Conservation (phyloP, 2,329 filamentous ascomycete genomes). For the Aspergillus persii region DNA sequence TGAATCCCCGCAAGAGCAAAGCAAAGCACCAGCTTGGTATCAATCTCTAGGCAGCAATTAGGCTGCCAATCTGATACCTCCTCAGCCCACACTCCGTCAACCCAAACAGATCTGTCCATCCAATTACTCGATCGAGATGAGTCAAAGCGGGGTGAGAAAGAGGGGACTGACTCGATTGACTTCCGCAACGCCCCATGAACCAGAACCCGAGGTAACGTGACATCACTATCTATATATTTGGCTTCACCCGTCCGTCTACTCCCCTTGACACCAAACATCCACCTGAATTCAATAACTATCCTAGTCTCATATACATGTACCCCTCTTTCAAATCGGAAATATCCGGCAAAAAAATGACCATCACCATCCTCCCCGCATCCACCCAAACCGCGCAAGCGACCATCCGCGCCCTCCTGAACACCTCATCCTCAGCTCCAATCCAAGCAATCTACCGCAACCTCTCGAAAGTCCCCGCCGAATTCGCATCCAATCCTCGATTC, state of each 20-base stretch:
- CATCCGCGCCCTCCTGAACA: constrained; percentile 10
- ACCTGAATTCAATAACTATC: neutral
- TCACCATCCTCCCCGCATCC: constrained; percentile 14
- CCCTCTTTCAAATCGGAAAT: neutral
- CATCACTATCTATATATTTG: neutral
- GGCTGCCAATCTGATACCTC: too few species aligned
- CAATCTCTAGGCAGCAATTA: too few species aligned
- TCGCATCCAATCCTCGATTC: constrained; percentile 10
- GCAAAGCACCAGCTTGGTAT: too few species aligned
- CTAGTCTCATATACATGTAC: too few species aligned
- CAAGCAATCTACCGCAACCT: constrained; percentile 15
- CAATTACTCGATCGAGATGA: neutral
- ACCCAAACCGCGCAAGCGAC: constrained; percentile 12
- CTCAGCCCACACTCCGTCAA: neutral
- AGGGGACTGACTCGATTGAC: neutral
- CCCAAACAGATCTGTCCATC: neutral
- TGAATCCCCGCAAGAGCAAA: too few species aligned
- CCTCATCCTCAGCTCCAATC: neutral
- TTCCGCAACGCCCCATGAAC: neutral
- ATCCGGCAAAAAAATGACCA: constrained; percentile 9
- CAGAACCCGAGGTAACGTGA: neutral
- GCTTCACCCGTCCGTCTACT: too few species aligned
- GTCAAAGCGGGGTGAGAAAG: neutral
- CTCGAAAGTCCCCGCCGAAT: constrained; percentile 7
- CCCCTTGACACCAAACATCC: neutral